Evolutionary conservation across 441 rosid species (phyloP), one percentile per base, ranked within the genome.

Genomic region (Raphanus hybrid): DNA sequence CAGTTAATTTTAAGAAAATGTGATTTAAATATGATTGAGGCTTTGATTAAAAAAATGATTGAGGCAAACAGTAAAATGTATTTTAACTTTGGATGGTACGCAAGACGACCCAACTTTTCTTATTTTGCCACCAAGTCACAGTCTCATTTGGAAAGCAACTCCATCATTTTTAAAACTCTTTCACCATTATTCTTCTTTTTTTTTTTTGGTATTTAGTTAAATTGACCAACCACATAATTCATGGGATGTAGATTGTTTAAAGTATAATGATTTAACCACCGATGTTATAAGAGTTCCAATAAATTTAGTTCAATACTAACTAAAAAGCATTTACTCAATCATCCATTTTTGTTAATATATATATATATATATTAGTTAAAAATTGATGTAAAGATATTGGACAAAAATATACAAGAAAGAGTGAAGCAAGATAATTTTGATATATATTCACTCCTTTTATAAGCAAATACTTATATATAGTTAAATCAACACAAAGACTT

Each of bases 61-160:
- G 15, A 8, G 63, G 64, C 57, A 62, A 69, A 52, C 70, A 76
- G 52, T 61, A 34, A 29, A 12, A 16, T 1, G 15, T 43, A 18
- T 45, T 39, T 60, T 35, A 34, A 68, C 54, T 48, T 60, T 60
- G 27, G 55, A 48, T 37, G 73, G 48, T 14, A 75, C 52, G 16
- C 50, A 75, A 67, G 26, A 68, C 67, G 61, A 68, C 73, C 60
- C 52, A 59, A 45, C 50, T 14, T 67, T 67, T 60, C 39, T 2
- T 75, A 20, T 67, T 75, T 45, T 7, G 39, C 67, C 60, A 75
- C 50, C 18, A 43, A 41, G 23, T 43, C 35, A 58, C 12, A 10
- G 68, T 45, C 54, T 59, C 39, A 61, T 48, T 75, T n/a, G n/a
- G n/a, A n/a, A n/a, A 67, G 62, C 73, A 48, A 61, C 43, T 48